Percentiles rank a stretch among this genome's conserved stretches.
Evolutionary conservation across 2,329 filamentous ascomycete genomes (phyloP).

Genomic region (Calycina marina): DNA sequence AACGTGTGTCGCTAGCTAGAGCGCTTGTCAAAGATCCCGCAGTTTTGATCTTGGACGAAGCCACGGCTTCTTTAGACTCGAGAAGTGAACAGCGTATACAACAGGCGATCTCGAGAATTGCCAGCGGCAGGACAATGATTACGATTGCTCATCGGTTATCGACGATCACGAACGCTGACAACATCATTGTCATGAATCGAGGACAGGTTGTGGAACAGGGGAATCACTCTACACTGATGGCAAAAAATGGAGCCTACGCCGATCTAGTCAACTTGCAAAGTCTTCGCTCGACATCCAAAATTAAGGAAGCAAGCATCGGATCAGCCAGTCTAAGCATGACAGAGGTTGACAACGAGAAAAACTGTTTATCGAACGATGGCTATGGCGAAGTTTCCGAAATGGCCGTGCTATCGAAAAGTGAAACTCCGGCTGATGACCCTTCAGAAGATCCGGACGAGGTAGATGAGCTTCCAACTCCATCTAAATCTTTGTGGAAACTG

Average conservation of each 20-base stretch:
- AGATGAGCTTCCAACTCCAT: slow-evolving; percentile 5
- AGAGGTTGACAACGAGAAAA: neutral
- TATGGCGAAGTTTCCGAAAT: neutral
- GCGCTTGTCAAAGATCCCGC: slow-evolving; percentile 40
- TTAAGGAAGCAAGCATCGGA: neutral
- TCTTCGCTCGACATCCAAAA: neutral
- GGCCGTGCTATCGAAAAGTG: neutral
- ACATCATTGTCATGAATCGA: slow-evolving; percentile 27
- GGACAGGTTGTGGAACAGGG: slow-evolving; percentile 27
- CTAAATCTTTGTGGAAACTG: slow-evolving; percentile 3
- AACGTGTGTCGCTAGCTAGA: slow-evolving; percentile 43
- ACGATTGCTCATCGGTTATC: slow-evolving; percentile 28
- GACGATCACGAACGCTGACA: slow-evolving; percentile 26
- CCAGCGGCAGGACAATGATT: slow-evolving; percentile 24
- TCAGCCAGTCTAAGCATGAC: slow-evolving; percentile 2
- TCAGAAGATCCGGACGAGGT: neutral
- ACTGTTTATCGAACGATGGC: neutral
- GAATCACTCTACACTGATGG: slow-evolving; percentile 22
- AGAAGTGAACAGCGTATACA: slow-evolving; percentile 41
- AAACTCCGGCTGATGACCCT: slow-evolving; percentile 1
- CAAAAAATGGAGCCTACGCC: slow-evolving; percentile 34
- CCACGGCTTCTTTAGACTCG: slow-evolving; percentile 45
- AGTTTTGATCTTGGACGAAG: slow-evolving; percentile 46
- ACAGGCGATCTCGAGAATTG: slow-evolving; percentile 20
- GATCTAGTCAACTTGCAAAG: slow-evolving; percentile 13